These are phyloP conservation scores for Claviceps fusiformis DNA, from an alignment of 2,329 filamentous ascomycete species.

Conservation along the genomic window DNA sequence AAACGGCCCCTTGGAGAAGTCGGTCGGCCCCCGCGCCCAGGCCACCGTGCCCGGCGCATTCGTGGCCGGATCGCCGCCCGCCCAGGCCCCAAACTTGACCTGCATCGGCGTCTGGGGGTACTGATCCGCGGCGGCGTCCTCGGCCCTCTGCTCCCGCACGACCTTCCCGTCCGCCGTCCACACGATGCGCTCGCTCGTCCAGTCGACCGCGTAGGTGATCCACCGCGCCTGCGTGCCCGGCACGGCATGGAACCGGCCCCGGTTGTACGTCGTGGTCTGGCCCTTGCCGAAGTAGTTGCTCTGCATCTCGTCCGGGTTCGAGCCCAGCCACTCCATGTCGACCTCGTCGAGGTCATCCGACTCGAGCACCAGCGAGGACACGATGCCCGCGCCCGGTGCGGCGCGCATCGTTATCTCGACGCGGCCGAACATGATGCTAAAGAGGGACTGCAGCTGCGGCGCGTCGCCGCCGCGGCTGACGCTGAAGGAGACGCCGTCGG, in stretches of 20 bases:
- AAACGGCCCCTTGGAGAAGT: conserved; percentile 75
- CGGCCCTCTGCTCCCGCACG: conserved; percentile 60
- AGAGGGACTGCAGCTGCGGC: conserved; percentile 75
- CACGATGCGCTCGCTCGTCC: conserved; percentile 71
- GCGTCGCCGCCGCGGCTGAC: conserved; percentile 67
- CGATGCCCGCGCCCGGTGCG: conserved; percentile 79
- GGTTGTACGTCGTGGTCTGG: conserved; percentile 70
- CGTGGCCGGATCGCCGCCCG: conserved; percentile 63
- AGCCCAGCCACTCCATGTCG: conserved; percentile 91
- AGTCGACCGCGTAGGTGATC: conserved; percentile 83
- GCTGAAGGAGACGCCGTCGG: conserved; percentile 69
- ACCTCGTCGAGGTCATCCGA: conserved; percentile 92
- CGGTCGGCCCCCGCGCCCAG: conserved; percentile 77
- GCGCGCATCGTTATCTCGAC: conserved; percentile 77
- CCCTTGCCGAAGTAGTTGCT: conserved; percentile 97
- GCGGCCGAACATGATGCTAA: conserved; percentile 98
- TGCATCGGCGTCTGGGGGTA: conserved; percentile 96
- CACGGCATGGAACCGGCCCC: conserved; percentile 63
- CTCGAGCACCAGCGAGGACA: conserved; percentile 81
- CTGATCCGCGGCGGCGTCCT: conserved; percentile 52
- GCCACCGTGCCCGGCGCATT: conserved; percentile 73
- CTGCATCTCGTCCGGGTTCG: conserved; percentile 65
- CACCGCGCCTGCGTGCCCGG: conserved; percentile 58
- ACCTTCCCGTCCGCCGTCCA: conserved; percentile 74
- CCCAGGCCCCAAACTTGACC: conserved; percentile 84